These are phyloP conservation scores for Pelargonium fulgidum DNA, from an alignment of 441 rosid genomes.

Conservation along the genomic window DNA sequence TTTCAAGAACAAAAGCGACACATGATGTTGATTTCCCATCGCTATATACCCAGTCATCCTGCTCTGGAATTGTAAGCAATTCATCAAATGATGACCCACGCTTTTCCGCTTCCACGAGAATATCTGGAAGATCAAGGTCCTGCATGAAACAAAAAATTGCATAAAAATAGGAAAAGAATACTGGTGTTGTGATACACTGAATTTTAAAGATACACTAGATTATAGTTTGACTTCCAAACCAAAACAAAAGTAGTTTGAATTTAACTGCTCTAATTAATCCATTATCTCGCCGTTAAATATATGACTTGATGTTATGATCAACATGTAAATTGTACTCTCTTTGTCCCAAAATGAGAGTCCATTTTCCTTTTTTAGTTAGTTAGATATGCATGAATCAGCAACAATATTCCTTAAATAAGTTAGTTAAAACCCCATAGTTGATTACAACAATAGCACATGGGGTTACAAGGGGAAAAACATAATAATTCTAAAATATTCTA, in stretches of 20 bases:
- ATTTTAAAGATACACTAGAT: no score
- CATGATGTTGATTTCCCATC: conserved; percentile 92
- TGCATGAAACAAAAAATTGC: conserved; percentile 14
- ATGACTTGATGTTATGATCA: no score
- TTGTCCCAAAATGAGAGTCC: background rate
- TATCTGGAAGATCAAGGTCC: conserved; percentile 70
- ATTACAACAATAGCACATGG: background rate
- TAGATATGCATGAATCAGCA: background rate
- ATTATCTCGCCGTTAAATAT: no score
- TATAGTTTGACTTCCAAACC: no score
- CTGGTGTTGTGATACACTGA: no score
- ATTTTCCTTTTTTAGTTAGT: background rate
- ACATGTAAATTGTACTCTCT: background rate
- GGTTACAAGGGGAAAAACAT: background rate
- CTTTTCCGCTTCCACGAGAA: conserved; percentile 66
- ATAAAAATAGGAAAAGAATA: background rate
- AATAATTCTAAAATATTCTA: background rate
- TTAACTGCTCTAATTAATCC: no score
- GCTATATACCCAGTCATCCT: conserved; percentile 90
- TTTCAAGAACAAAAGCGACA: conserved; percentile 79
- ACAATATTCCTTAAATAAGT: background rate
- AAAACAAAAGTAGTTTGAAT: no score
- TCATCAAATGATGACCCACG: conserved; percentile 75
- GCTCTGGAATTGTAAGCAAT: conserved; percentile 75
- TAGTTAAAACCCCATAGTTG: no score